These are phyloP conservation scores for Fraxinus ornus DNA, from an alignment of 305 asterid genomes.

Conservation along the genomic window DNA sequence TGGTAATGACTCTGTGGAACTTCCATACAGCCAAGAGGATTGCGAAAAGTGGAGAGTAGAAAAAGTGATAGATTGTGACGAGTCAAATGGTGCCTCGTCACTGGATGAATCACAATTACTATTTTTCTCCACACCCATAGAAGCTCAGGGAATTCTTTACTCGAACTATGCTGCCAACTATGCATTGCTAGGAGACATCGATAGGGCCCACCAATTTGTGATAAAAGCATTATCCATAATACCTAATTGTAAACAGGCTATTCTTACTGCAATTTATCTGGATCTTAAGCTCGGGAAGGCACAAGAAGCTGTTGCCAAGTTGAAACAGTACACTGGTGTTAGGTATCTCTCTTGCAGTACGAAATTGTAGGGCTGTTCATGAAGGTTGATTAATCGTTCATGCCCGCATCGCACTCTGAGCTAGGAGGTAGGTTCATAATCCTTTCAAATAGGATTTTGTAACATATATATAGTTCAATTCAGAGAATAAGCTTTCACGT, in stretches of 20 bases:
- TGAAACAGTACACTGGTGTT: slow-evolving; percentile 51
- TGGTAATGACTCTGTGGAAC: slow-evolving; percentile 40
- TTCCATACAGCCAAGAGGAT: slow-evolving; percentile 71
- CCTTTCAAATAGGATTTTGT: slow-evolving; percentile 63
- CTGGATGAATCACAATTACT: slow-evolving; percentile 43
- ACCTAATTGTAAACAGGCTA: slow-evolving; percentile 54
- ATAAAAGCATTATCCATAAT: slow-evolving; percentile 45
- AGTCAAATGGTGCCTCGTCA: slow-evolving; percentile 34
- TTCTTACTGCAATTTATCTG: slow-evolving; percentile 67
- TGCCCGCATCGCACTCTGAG: background rate
- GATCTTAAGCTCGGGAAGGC: slow-evolving; percentile 64
- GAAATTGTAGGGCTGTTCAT: slow-evolving; percentile 31
- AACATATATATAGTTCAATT: slow-evolving; percentile 72
- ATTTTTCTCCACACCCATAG: slow-evolving; percentile 64
- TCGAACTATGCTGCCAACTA: slow-evolving; percentile 67
- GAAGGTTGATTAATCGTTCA: slow-evolving; percentile 32
- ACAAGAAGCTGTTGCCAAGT: slow-evolving; percentile 62
- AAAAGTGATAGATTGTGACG: slow-evolving; percentile 60
- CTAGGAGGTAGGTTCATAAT: slow-evolving; percentile 58
- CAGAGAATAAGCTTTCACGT: slow-evolving; percentile 51
- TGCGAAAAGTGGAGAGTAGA: slow-evolving; percentile 61
- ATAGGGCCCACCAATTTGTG: slow-evolving; percentile 52
- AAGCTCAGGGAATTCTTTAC: slow-evolving; percentile 62
- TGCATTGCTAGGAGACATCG: slow-evolving; percentile 61
- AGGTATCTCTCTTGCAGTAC: slow-evolving; percentile 42